Base-by-base conservation (phyloP, 1,284 basidiomycete species). In the Ganoderma leucocontextum region DNA sequence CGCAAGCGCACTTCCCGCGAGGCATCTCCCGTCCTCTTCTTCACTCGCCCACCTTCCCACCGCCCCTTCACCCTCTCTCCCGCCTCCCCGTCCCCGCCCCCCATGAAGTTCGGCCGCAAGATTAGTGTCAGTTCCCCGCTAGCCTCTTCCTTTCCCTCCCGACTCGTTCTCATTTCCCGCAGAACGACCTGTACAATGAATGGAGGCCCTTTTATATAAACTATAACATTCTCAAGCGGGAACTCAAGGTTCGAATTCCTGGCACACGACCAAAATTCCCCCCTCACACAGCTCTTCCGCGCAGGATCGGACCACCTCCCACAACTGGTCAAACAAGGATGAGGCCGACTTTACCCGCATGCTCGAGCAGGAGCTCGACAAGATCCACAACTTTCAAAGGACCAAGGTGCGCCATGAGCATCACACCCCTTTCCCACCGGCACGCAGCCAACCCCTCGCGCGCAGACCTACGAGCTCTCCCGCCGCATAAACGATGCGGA, bases 371-470 rank as follows among this genome's bases (percentile, higher is more conserved):
- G 96, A 99, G 82, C 87, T 99, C 58, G 95, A 97, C 78, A 99
- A 99, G 85, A 93, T 99, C 66, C 94, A 98, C 77, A 91, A 92
- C 76, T 99, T 99, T 80, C 98, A 99, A 79, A 95, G 92, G 77
- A 83, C 87, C 59, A 99, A 99, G 89, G 95, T 92, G 84, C 41
- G 15, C 61, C 38, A 35, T 17, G 29, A 12, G 22, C 38, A 12
- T 17, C 29, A 9, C 39, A 13, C 42, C 22, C 33, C 44, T 38
- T 52, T 15, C 38, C 38, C 13, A 8, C 38, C 25, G 58, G 22
- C 47, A 4, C 49, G 33, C 44, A 5, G 59, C 25, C 29, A 13
- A 39, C 53, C 42, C 2, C 65, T 29, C 58, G 13, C 22, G 55
- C n/a, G 53, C 73, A 95, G 94, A 95, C 95, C 13, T 87, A 89